Evolutionary conservation across 805 yeast species (phyloP), one percentile per base, ranked within the genome.

Genomic region (Allodekkera sacchari): DNA sequence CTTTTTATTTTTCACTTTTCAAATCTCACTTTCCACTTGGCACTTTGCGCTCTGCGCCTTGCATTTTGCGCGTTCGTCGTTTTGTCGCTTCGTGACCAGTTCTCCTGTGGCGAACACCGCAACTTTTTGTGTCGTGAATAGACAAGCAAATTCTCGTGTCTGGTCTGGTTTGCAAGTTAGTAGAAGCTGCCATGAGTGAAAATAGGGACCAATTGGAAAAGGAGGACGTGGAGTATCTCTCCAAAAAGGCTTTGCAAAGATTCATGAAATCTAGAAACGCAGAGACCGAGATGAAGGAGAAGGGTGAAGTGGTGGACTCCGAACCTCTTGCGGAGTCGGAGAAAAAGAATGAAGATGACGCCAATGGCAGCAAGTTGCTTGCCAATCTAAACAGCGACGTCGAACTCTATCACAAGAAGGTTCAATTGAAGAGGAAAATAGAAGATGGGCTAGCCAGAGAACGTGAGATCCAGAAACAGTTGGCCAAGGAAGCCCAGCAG

Each of bases 381-480:
- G 47, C 44, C 1, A 43, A 43, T 28, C 41, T 52, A n/a, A 43
- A 44, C 9, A 47, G 41, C 18, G 57, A 52, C 27, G 47, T 52
- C 4, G 55, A 48, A 25, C 34, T 47, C 15, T 52, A 52, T 23
- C 55, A 51, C 29, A 48, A 46, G 28, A 47, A 52, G 22, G 55
- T 52, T 6, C 50, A 48, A 21, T 18, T 47, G 31, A 51, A 45
- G 30, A 35, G 42, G 22, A 35, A 37, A 30, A 19, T 41, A 5
- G 44, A 46, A 16, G 38, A 34, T 13, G 39, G 37, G 16, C 25
- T 36, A 16, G 37, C 30, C 3, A 33, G 28, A 11, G 33, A 18
- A 28, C 5, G 27, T 20, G 29, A 31, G 25, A 30, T 16, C n/a
- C 28, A 22, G 20, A 25, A 14, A 7, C 11, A 30, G n/a, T 12